These are phyloP conservation scores for Colletotrichum tropicicola DNA, from an alignment of 2,329 filamentous ascomycete genomes.

Conservation along the genomic window DNA sequence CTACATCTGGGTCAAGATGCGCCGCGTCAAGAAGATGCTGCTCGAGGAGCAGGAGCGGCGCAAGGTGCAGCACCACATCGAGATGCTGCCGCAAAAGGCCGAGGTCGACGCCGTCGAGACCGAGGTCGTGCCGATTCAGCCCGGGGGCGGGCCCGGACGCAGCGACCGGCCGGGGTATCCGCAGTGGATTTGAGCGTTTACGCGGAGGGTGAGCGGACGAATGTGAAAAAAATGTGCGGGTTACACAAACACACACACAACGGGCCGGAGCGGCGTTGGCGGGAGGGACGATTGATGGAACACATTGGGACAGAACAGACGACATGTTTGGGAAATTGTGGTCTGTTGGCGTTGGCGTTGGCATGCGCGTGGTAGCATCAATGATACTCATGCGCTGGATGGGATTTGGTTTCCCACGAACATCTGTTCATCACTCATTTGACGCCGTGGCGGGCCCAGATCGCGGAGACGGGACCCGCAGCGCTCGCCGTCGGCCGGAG, in stretches of 20 bases:
- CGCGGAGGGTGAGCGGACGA: background rate
- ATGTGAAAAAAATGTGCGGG: background rate
- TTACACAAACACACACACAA: too few species aligned
- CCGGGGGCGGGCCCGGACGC: background rate
- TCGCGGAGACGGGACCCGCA: background rate
- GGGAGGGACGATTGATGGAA: background rate
- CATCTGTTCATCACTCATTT: background rate
- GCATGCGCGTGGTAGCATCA: background rate
- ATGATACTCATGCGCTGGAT: conserved; percentile 2
- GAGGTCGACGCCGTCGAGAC: conserved; percentile 12
- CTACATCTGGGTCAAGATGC: conserved; percentile 48
- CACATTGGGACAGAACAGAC: background rate
- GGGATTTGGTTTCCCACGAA: background rate
- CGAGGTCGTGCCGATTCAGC: background rate
- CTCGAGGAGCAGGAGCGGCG: conserved; percentile 43
- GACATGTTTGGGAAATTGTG: background rate
- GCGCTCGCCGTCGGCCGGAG: too few species aligned
- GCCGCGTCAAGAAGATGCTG: conserved; percentile 42
- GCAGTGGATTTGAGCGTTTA: conserved; percentile 18
- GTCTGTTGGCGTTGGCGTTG: background rate
- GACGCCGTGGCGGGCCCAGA: background rate
- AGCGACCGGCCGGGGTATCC: conserved; percentile 10
- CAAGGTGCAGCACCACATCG: conserved; percentile 15
- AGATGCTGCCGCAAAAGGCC: conserved; percentile 11
- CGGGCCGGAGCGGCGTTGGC: too few species aligned